Evolutionary conservation across 805 yeast genomes (phyloP), one percentile per base, ranked within the genome.

Genomic region (Danielia oregonensis): DNA sequence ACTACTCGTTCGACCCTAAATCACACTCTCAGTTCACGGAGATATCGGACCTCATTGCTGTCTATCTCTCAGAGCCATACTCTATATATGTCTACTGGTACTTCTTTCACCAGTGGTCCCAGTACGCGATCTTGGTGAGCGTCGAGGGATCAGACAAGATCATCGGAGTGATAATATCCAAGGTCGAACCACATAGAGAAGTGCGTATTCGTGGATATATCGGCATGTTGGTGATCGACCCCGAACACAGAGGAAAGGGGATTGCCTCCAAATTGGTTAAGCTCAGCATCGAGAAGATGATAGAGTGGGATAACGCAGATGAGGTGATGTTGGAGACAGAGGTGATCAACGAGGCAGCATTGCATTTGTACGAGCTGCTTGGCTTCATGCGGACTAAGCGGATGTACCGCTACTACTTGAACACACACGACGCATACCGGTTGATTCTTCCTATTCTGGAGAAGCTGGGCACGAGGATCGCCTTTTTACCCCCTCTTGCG

Each of bases 321-420:
- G 98, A 93, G 57, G 77, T 89, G n/a, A 82, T 82, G 66, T 67
- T 93, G 39, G 98, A 93, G 54, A 86, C 98, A 0, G 97, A 93
- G 54, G 93, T 84, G 5, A 78, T 74, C 15, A 93, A 93, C 52
- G 53, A 40, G 7, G 80, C 83, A 0, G 95, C 95, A 1, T 61
- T 86, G 39, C 57, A 61, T 15, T 58, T 86, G 12, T 86, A 86
- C 49, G 87, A 83, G 51, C 74, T 77, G 40, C 67, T 85, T 65
- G 95, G 95, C 2, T 86, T 86, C 52, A 51, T 86, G 26, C 65
- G 86, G 32, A 70, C 78, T 32, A 83, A 86, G 49, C 67, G 97
- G 38, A 71, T 91, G 55, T 83, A 79, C 54, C 69, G 96, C 33
- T 93, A 93, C 66, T 93, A 93, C 54, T 58, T 91, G 50, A 91